Evolutionary conservation across 768 basidiomycete genomes (phyloP), one percentile per base, ranked within the genome.

Genomic region (Gelatoporia subvermispora): DNA sequence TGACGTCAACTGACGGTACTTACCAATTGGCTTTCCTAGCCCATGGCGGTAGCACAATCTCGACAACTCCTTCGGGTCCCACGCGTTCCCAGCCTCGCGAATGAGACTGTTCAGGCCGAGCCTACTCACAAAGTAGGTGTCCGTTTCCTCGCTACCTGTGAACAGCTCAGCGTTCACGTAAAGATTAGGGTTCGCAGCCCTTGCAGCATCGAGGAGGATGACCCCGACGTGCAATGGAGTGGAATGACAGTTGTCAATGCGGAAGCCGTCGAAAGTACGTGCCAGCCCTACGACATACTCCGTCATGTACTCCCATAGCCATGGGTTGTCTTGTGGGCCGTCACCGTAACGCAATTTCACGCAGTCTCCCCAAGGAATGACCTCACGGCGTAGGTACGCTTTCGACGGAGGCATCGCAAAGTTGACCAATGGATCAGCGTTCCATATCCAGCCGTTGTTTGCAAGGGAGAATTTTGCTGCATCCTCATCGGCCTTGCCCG

Each of bases 391-490:
- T 39, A 97, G 76, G 68, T 98, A 99, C 0, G 93, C 88, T 65
- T 94, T 96, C 20, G 95, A 98, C 0, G 88, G 88, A 22, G 81
- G 78, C 13, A 89, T 78, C 8, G 95, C 96, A 69, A 99, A 99
- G 69, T 97, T 97, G 54, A 84, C 76, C 15, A 98, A 77, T 0
- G 96, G 95, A 61, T 99, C 85, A 2, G 95, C 94, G 54, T 85
- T 72, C 95, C 96, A 99, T 55, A 99, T 93, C 96, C 96, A 99
- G 2, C 96, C 96, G 62, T 99, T 99, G 68, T 98, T 97, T 4
- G 95, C 96, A 23, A 99, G 72, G 2, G 88, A 85, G 61, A 93
- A 88, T 13, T 77, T 71, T 15, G 59, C 53, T 4, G 74, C 70
- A 41, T 80, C 72, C 45, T 73, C 71, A 52, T 74, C 75, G 66